Conservation (phyloP, 352 stramenopile species). For the Phytophthora palmivora region DNA sequence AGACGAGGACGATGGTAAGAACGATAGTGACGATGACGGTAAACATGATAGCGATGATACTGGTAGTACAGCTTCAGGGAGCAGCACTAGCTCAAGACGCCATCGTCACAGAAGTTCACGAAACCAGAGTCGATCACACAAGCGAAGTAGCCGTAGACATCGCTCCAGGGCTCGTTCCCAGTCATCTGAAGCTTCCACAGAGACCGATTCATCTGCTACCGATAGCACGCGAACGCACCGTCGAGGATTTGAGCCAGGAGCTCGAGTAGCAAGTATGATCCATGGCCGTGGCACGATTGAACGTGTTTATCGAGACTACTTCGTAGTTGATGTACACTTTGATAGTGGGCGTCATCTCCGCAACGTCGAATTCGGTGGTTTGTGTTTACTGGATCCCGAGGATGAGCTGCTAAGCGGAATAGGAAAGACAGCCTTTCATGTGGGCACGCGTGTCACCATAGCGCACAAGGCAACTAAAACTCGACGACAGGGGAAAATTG, state of each 20-base stretch:
- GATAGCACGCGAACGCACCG: slow-evolving; percentile 15
- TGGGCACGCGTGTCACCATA: slow-evolving; percentile 47
- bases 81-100: neutral
- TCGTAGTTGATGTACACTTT: slow-evolving; percentile 75
- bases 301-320: slow-evolving; percentile 69
- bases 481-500: slow-evolving; percentile 55
- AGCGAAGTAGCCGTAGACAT: slow-evolving; percentile 1
- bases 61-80: slow-evolving; percentile 14
- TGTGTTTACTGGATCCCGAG: slow-evolving; percentile 37
- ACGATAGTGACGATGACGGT: slow-evolving; percentile 20
- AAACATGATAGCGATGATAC: slow-evolving; percentile 24
- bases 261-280: slow-evolving; percentile 49
- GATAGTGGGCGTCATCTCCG: slow-evolving; percentile 59
- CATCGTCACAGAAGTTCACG: neutral
- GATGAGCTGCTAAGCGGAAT: slow-evolving; percentile 26
- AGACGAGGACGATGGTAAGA: slow-evolving; percentile 23
- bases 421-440: slow-evolving; percentile 13
- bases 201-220: slow-evolving; percentile 26
- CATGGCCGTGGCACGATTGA: slow-evolving; percentile 61
- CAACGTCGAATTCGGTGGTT: slow-evolving; percentile 65
- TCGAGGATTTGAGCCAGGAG: slow-evolving; percentile 52
- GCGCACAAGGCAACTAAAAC: slow-evolving; percentile 60
- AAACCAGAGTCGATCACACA: slow-evolving; percentile 8
- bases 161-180: slow-evolving; percentile 1
- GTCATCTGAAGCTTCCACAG: slow-evolving; percentile 24